Percentiles rank a stretch among this genome's conserved stretches.
Conservation (phyloP, 345 rosid genomes). For the Syzygium jambos region DNA sequence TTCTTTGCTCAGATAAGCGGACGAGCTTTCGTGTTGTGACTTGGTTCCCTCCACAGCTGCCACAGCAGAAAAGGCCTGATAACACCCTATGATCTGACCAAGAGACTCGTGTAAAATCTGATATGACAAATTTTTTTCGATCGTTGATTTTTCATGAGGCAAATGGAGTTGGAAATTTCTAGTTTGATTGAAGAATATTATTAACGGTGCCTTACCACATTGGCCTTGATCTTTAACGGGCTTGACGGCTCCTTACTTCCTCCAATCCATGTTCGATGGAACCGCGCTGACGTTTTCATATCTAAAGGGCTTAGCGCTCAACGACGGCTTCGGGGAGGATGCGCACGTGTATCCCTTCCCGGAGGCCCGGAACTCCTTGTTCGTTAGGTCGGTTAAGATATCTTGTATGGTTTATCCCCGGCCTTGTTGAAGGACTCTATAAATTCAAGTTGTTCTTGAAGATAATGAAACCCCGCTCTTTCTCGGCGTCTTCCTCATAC, state of each 20-base stretch:
- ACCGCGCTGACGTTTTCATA: background rate
- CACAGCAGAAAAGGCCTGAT: constrained; percentile 1
- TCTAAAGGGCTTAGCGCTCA: background rate
- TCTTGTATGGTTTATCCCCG: constrained; percentile 12
- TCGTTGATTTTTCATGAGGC: no score
- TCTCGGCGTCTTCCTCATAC: constrained; percentile 13
- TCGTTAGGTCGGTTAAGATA: constrained; percentile 28
- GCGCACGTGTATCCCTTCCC: constrained; percentile 1
- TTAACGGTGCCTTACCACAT: background rate
- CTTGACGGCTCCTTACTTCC: background rate
- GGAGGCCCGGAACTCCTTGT: constrained; percentile 9
- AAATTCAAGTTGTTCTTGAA: constrained; percentile 20
- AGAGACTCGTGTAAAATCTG: no score
- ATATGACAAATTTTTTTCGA: no score
- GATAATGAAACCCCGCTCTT: constrained; percentile 14
- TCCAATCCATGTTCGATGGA: background rate
- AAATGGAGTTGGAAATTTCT: no score
- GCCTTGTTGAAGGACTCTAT: constrained; percentile 17
- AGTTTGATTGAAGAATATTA: no score
- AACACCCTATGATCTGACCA: background rate
- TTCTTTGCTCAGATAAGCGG: constrained; percentile 4
- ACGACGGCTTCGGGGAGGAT: background rate
- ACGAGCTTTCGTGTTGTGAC: background rate
- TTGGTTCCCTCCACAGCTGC: constrained; percentile 1
- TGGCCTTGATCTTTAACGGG: constrained; percentile 1